These are phyloP conservation scores for Ophiocordyceps camponoti-floridani DNA, from an alignment of 2,329 filamentous ascomycete genomes.

Conservation along the genomic window DNA sequence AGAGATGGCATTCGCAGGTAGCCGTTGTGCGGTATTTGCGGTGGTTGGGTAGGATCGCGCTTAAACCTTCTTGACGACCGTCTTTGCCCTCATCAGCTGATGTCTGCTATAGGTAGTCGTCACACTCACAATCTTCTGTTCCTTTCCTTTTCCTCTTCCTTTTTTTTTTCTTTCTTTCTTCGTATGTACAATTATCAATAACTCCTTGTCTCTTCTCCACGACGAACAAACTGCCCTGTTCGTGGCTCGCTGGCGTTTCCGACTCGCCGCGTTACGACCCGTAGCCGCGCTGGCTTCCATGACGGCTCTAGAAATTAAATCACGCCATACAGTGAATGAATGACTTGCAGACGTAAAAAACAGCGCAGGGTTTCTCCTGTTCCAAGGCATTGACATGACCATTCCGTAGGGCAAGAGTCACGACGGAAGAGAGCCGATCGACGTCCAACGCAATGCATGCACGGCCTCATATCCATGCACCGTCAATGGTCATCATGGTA, in stretches of 20 bases:
- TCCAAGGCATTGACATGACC: background rate
- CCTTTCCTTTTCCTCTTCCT: background rate
- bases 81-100: constrained; percentile 1
- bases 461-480: background rate
- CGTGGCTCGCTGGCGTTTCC: no score
- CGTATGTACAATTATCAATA: background rate
- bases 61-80: constrained; percentile 1
- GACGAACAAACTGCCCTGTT: background rate
- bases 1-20: background rate
- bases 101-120: background rate
- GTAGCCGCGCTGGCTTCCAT: no score
- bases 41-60: constrained; percentile 2
- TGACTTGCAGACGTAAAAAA: no score
- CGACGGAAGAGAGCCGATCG: no score
- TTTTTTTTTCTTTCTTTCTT: no score
- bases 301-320: no score
- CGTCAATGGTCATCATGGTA: background rate
- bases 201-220: background rate
- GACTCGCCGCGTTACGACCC: no score
- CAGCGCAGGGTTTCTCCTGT: background rate
- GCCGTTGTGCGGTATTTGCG: background rate
- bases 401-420: no score
- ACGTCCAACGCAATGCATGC: background rate
- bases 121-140: background rate
- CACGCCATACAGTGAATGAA: no score